Base-by-base conservation (phyloP, 1,284 basidiomycete genomes). In the Cystobasidiaceae sp. region DNA sequence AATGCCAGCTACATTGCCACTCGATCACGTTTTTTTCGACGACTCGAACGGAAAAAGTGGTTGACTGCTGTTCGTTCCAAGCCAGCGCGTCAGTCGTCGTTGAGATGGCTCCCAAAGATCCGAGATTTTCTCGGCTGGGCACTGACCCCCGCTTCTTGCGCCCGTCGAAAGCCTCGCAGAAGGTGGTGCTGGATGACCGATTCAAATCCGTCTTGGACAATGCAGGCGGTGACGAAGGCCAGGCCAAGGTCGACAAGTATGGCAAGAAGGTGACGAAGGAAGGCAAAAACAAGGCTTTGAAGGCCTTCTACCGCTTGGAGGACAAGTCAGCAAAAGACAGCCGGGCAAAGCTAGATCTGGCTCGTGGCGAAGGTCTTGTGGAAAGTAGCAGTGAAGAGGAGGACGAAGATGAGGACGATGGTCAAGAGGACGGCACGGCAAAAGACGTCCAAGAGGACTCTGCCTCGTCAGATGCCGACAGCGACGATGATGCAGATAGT, bases 111-210 rank as follows among this genome's bases (percentile, higher is more conserved):
- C 34, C 58, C 19, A 52, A 85, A 37, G 92, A 94, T 77, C 81
- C 86, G 34, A 85, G 94, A 34, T 97, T 98, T 77, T 84, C 89
- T 32, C 48, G 56, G 15, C 81, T 97, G 57, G 87, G 86, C 76
- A 87, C 89, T 30, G 94, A 98, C 77, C 94, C 94, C 59, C 86
- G 94, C 62, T 98, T 98, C 80, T 82, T 93, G 37, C 83, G 84
- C 23, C 88, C 89, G 0, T 89, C 86, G 74, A 88, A 86, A 76
- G 85, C 88, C 51, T 81, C 85, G 59, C 81, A 85, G 71, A 96
- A 93, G 77, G 86, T 96, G 55, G 84, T 88, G 67, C 84, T 97
- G 41, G 94, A 98, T 76, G 87, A 94, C 15, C 86, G 94, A n/a
- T 98, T 98, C 83, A 90, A 88, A 76, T 80, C 82, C 67, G 81